Base-by-base conservation (phyloP, 805 yeast genomes). In the Kodamaea kakaduensis region DNA sequence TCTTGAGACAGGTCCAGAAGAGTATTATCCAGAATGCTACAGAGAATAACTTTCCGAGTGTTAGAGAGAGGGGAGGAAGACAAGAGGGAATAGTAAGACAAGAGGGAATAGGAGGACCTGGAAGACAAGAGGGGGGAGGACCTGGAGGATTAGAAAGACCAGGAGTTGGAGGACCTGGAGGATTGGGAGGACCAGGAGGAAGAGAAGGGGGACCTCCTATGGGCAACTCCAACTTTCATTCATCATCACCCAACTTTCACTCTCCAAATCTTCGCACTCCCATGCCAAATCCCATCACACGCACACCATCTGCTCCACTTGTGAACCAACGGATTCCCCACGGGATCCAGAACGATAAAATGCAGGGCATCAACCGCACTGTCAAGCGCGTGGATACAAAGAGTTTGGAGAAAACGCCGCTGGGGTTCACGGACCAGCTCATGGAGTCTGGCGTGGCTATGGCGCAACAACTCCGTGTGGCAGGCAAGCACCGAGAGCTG, bases 401-500 rank as follows among this genome's bases (percentile, higher is more conserved):
- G n/a, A n/a, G n/a, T n/a, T n/a, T n/a, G n/a, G 19, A 15, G 10
- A 12, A 14, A 4, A 22, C 34, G 16, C 14, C 23, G 7, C 27
- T 10, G 13, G 18, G 17, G 3, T 26, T 16, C 12, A 13, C 39
- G 5, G 32, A 22, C 15, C 21, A 24, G 20, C 31, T 17, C 21
- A 17, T 29, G 37, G 67, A 61, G 10, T 36, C 63, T 6, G 47
- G 74, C 31, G 67, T 69, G 1, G 51, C 58, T 9, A 45, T 62
- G 42, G 82, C 82, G 1, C 57, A 67, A 6, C 67, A 68, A 12
- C 58, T 77, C 31, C 66, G 84, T 36, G 70, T 70, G 25, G 56
- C 70, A 20, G 86, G 85, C 1, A 73, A 79, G 34, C 71, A 76
- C 23, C 69, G 78, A 30, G 90, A 81, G 47, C 81, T 87, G 3